Percentiles rank a stretch among this genome's conserved stretches.
These are phyloP conservation scores for Ampelocalamus luodianensis DNA, from an alignment of 176 grass and related monocot species.

Conservation along the genomic window DNA sequence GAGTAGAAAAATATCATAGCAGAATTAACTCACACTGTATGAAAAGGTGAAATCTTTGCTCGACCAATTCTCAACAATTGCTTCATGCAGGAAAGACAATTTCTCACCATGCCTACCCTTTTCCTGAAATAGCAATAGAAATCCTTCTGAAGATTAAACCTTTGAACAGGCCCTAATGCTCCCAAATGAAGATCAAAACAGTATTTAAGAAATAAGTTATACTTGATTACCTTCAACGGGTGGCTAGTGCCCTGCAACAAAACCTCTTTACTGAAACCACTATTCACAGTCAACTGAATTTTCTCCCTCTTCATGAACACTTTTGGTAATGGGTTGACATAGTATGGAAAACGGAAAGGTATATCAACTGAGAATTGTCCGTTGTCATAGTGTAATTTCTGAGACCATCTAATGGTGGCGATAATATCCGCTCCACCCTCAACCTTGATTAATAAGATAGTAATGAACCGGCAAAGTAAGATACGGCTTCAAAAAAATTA, in stretches of 20 bases:
- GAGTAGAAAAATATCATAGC: conserved; percentile 33
- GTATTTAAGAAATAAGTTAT: conserved; percentile 7
- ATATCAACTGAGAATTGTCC: conserved; percentile 72
- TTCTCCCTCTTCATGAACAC: conserved; percentile 91
- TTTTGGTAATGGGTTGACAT: conserved; percentile 78
- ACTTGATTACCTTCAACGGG: conserved; percentile 71
- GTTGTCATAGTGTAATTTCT: conserved; percentile 79
- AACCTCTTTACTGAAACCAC: conserved; percentile 80
- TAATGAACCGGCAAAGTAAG: conserved; percentile 24
- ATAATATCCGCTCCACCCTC: conserved; percentile 85
- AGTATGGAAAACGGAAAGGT: conserved; percentile 86
- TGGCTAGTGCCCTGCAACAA: conserved; percentile 84
- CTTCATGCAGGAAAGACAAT: conserved; percentile 80
- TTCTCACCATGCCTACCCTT: conserved; percentile 73
- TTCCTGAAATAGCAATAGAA: conserved; percentile 65
- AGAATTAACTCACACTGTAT: conserved; percentile 72
- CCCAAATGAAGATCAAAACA: conserved; percentile 23
- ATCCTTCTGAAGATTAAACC: conserved; percentile 27
- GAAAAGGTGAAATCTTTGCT: conserved; percentile 81
- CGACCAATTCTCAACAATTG: conserved; percentile 89
- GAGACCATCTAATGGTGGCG: conserved; percentile 81
- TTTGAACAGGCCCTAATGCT: neutral
- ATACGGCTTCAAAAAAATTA: conserved; percentile 18
- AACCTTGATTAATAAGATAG: conserved; percentile 55
- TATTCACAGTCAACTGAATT: conserved; percentile 84